Conservation (phyloP, 495 filamentous ascomycete genomes). For the Podospora pseudoanserina region DNA sequence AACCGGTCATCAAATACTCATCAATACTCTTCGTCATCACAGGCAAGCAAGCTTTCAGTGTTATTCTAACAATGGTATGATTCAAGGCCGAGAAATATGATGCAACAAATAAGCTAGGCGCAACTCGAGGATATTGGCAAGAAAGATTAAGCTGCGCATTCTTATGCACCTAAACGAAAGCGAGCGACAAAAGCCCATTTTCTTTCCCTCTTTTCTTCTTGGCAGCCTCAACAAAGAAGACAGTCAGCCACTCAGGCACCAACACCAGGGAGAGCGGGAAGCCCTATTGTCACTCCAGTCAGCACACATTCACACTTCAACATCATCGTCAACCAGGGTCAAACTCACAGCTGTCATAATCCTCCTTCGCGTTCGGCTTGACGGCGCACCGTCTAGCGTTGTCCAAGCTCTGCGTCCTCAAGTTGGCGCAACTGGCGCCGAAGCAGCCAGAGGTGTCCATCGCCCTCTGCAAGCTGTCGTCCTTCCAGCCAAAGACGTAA, state of each 20-base stretch:
- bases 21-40: too few species aligned
- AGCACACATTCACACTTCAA: neutral
- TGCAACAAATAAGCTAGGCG: neutral
- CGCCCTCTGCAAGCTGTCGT: constrained; percentile 43
- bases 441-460: constrained; percentile 48
- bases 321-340: too few species aligned
- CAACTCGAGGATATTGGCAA: neutral
- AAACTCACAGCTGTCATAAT: constrained; percentile 44
- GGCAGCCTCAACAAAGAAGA: neutral
- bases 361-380: constrained; percentile 37
- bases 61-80: neutral
- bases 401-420: constrained; percentile 38
- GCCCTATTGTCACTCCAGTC: constrained; percentile 11
- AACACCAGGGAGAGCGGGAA: constrained; percentile 26
- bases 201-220: neutral
- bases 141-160: neutral
- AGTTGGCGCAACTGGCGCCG: constrained; percentile 37
- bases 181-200: neutral
- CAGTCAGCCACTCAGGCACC: neutral
- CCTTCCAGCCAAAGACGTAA: constrained; percentile 52
- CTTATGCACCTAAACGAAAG: neutral
- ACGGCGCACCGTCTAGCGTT: constrained; percentile 36
- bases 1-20: too few species aligned
- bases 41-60: too few species aligned
- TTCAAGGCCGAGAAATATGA: neutral